Percentiles rank a stretch among this genome's conserved stretches.
Conservation (phyloP, 805 yeast genomes). For the Pichia sporocuriosa region DNA sequence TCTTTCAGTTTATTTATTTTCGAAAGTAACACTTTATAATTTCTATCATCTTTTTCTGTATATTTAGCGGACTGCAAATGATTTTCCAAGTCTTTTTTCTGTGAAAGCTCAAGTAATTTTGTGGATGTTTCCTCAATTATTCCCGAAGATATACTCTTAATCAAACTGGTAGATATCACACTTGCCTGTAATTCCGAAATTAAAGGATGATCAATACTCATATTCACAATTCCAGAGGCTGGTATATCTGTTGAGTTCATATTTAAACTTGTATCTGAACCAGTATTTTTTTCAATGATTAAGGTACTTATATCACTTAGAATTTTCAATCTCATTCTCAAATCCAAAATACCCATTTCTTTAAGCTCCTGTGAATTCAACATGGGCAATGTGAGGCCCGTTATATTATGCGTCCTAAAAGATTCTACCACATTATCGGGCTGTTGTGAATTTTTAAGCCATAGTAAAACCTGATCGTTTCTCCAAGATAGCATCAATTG, state of each 20-base stretch:
- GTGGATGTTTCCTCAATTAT: slow-evolving; percentile 18
- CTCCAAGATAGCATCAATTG: slow-evolving; percentile 22
- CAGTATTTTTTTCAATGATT: slow-evolving; percentile 28
- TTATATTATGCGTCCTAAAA: slow-evolving; percentile 54
- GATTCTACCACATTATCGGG: slow-evolving; percentile 21
- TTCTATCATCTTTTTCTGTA: neutral
- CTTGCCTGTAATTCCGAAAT: slow-evolving; percentile 22
- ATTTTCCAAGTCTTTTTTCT: neutral
- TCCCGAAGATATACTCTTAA: slow-evolving; percentile 19
- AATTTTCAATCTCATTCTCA: slow-evolving; percentile 52
- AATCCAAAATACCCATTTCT: slow-evolving; percentile 57
- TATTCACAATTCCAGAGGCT: too few species aligned
- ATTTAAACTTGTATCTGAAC: slow-evolving; percentile 12
- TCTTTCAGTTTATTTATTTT: slow-evolving; percentile 51
- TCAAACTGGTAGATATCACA: slow-evolving; percentile 20
- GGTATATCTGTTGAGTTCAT: too few species aligned
- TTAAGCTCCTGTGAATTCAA: slow-evolving; percentile 62
- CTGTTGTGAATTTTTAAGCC: slow-evolving; percentile 24
- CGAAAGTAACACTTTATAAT: slow-evolving; percentile 39
- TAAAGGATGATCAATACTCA: slow-evolving; percentile 20
- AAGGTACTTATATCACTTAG: slow-evolving; percentile 55
- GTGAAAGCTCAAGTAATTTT: slow-evolving; percentile 7
- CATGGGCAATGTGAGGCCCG: slow-evolving; percentile 66
- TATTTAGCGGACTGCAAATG: neutral
- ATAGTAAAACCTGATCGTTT: slow-evolving; percentile 26